Evolutionary conservation across 768 basidiomycete genomes (phyloP), one percentile per base, ranked within the genome.

Genomic region (Tulasnella sp.): DNA sequence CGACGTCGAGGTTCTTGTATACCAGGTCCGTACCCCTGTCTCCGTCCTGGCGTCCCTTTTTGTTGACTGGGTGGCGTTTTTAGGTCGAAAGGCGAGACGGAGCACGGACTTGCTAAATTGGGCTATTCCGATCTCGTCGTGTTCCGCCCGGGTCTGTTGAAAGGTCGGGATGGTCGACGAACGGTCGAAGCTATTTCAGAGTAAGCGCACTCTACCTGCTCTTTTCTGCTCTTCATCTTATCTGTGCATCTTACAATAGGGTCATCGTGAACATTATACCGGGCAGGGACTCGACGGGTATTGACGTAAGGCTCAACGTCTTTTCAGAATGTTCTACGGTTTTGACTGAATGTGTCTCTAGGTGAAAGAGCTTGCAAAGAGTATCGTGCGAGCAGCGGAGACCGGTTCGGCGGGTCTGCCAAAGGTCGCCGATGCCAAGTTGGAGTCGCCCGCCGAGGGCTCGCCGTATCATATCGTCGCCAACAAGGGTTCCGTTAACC

Each of bases 71-170:
- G 9, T 34, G 15, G 14, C 23, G 14, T 34, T 12, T 5, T 42
- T 57, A 85, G 82, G 74, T 81, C 78, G 63, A 87, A 88, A 68
- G 87, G 84, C 14, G 68, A 80, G 29, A 89, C 87, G 0, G 88
- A 89, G 66, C 70, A 76, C 43, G 82, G 70, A 0, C 72, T 90
- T 17, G 82, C 84, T 0, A 68, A 68, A 3, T 68, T 88, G 4
- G 85, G 84, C 8, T 89, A 88, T 65, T 64, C 70, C 11, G 84
- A 88, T 52, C 79, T 79, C 0, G 78, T 88, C 59, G 65, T 86
- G 45, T 82, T 87, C 66, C 76, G 83, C 17, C 85, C 88, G 2
- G 78, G 65, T 0, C 59, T 74, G n/a, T 67, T 88, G 11, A 68
- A 66, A 6, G 76, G 77, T 2, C 71, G 83, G 2, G 32, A 64